A percentile compares a stretch with the other conserved stretches of the same genome.
These are phyloP conservation scores for Suillus cothurnatus DNA, from an alignment of 768 basidiomycete species.

Conservation along the genomic window DNA sequence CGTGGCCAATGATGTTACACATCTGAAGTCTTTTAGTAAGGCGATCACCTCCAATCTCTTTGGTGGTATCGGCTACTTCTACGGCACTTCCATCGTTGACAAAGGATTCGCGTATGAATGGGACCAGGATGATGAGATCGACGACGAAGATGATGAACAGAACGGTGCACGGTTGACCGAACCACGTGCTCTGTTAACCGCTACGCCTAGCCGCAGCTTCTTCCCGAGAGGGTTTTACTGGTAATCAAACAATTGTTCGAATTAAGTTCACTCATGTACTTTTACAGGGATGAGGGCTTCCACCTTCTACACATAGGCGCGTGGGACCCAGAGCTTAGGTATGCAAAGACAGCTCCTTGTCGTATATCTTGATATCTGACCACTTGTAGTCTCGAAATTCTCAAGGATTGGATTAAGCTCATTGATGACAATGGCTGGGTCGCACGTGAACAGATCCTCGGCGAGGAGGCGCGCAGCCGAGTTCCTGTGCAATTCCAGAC, in stretches of 20 bases:
- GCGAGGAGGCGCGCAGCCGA: conserved; percentile 95
- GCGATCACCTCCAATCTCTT: conserved; percentile 89
- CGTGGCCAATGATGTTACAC: conserved; percentile 45
- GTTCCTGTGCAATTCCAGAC: conserved; percentile 90
- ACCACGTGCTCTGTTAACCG: conserved; percentile 78
- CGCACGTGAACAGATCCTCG: conserved; percentile 93
- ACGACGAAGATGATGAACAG: conserved; percentile 41
- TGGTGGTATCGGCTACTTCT: conserved; percentile 94
- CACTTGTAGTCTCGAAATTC: conserved; percentile 72
- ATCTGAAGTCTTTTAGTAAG: conserved; percentile 76
- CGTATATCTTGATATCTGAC: background rate
- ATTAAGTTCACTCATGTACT: conserved; percentile 3
- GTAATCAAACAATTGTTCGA: conserved; percentile 40
- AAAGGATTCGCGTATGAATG: conserved; percentile 86
- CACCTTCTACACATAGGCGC: conserved; percentile 89
- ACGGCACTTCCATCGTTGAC: conserved; percentile 88
- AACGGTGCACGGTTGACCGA: conserved; percentile 71
- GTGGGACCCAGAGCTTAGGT: conserved; percentile 92
- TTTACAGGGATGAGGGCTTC: conserved; percentile 91
- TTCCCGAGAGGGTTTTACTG: conserved; percentile 99
- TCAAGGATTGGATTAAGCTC: conserved; percentile 86
- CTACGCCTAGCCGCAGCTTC: conserved; percentile 94
- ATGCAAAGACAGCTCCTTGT: background rate
- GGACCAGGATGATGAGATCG: conserved; percentile 68
- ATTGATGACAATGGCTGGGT: conserved; percentile 97